Base-by-base conservation (phyloP, 331 rosid species). In the Malus hybrid region DNA sequence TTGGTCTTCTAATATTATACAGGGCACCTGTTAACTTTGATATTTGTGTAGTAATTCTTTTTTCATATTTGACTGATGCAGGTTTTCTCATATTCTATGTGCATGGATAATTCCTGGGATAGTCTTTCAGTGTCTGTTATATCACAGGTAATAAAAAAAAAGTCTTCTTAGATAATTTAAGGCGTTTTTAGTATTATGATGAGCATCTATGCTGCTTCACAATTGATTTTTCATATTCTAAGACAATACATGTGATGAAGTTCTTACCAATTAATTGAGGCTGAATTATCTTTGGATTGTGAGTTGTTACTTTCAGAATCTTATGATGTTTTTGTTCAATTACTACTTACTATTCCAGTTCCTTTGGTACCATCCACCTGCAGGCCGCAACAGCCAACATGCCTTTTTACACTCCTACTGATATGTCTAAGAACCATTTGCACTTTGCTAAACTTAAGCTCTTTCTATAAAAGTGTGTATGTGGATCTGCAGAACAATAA, bases 61-160 rank as follows among this genome's bases (percentile, higher is more conserved):
- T 54, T 36, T 11, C 65, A 56, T 72, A 28, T 56, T 57, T 22
- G n/a, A 57, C 16, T 80, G 39, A 14, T 88, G 88, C 96, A 94
- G 99, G 87, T 90, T 79, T 90, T 94, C 83, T 87, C 88, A 34
- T 94, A 92, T 81, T 84, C 86, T 84, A 89, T 90, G 19, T 81
- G 71, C 88, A 83, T 82, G 91, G 96, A 90, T 83, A 86, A 76
- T 73, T 83, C 92, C 27, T 94, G 97, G 96, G 87, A 85, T 78
- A 85, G 92, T 79, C 97, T 88, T 62, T 90, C 96, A 8, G 67
- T 86, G 67, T 87, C 90, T 71, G 86, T 90, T 73, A 76, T 94
- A 79, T 86, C 92, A 80, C 91, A 94, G 97, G 99, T 94, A 90
- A 55, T 36, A 36, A 67, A 70, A 28, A 67, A 69, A n/a, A 71